Percentiles rank a stretch among this genome's conserved stretches.
Conservation (phyloP, 768 basidiomycete genomes). For the Agaricus sinodeliciosus region DNA sequence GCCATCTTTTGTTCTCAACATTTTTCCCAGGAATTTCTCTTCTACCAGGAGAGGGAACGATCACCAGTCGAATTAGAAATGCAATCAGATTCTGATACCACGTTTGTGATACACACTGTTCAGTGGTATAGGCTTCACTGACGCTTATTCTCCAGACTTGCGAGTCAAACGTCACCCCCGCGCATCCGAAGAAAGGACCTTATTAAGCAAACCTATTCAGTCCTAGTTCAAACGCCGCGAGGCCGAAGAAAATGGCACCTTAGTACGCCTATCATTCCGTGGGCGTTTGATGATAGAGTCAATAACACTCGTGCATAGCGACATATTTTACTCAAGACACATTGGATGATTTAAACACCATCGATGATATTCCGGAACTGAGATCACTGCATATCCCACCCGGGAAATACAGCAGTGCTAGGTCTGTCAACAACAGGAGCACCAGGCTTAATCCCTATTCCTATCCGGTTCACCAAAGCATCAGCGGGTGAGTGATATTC, state of each 20-base stretch:
- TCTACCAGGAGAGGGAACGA: conserved; percentile 62
- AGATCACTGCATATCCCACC: conserved; percentile 46
- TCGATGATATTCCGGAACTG: conserved; percentile 55
- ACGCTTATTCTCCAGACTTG: conserved; percentile 6
- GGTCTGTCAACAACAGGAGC: conserved; percentile 23
- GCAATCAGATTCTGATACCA: conserved; percentile 43
- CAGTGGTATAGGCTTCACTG: not conserved
- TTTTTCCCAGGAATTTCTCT: conserved; percentile 58
- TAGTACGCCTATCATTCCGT: conserved; percentile 38
- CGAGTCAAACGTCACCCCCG: conserved; percentile 10
- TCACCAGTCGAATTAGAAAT: conserved; percentile 40
- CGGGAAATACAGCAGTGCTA: conserved; percentile 61
- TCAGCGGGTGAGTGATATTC: conserved; percentile 1
- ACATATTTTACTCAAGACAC: conserved; percentile 73
- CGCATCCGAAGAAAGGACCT: conserved; percentile 36
- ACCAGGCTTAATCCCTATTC: conserved; percentile 28
- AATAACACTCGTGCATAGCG: conserved; percentile 31
- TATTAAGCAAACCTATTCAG: conserved; percentile 78
- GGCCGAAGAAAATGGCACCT: conserved; percentile 81
- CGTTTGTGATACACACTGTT: conserved; percentile 27
- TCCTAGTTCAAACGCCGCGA: conserved; percentile 56
- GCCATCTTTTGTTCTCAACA: not conserved
- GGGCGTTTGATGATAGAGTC: not conserved
- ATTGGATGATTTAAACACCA: conserved; percentile 45
- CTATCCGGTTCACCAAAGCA: conserved; percentile 1